Conservation (phyloP, 768 basidiomycete species). For the Boletus rubroflammeus region DNA sequence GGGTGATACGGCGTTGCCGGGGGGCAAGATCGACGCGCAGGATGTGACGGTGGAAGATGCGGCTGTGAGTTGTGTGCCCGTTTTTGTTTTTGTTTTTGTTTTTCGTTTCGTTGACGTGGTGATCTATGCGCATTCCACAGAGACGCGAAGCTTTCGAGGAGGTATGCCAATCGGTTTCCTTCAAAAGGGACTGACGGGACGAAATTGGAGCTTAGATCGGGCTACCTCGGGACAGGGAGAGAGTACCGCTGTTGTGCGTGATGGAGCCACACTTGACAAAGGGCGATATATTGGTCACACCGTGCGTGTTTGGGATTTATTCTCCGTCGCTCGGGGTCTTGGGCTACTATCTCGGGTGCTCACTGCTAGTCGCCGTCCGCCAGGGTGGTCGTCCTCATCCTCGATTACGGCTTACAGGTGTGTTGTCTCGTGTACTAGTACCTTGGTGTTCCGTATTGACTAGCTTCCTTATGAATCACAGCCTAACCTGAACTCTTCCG, state of each 20-base stretch:
- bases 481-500: slow-evolving; percentile 77
- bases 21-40: slow-evolving; percentile 71
- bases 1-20: slow-evolving; percentile 85
- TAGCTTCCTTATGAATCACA: slow-evolving; percentile 24
- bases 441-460: neutral
- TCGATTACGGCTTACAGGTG: slow-evolving; percentile 73
- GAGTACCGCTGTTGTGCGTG: slow-evolving; percentile 72
- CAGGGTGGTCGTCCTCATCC: slow-evolving; percentile 82
- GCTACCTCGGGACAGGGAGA: slow-evolving; percentile 64
- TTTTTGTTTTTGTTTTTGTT: neutral
- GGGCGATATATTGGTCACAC: slow-evolving; percentile 72
- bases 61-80: slow-evolving; percentile 49
- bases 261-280: slow-evolving; percentile 78
- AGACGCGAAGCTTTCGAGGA: slow-evolving; percentile 89
- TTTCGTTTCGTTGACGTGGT: neutral
- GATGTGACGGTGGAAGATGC: slow-evolving; percentile 75
- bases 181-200: neutral
- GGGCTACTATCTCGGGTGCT: neutral
- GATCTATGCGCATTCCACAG: slow-evolving; percentile 34
- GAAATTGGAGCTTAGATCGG: slow-evolving; percentile 61
- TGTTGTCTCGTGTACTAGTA: neutral
- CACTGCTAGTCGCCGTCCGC: neutral
- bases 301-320: slow-evolving; percentile 51
- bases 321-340: neutral
- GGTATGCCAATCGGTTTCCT: slow-evolving; percentile 39